These are phyloP conservation scores for Paraphysoderma sedebokerense DNA, from an alignment of 371 early-diverging fungal species.

Conservation along the genomic window DNA sequence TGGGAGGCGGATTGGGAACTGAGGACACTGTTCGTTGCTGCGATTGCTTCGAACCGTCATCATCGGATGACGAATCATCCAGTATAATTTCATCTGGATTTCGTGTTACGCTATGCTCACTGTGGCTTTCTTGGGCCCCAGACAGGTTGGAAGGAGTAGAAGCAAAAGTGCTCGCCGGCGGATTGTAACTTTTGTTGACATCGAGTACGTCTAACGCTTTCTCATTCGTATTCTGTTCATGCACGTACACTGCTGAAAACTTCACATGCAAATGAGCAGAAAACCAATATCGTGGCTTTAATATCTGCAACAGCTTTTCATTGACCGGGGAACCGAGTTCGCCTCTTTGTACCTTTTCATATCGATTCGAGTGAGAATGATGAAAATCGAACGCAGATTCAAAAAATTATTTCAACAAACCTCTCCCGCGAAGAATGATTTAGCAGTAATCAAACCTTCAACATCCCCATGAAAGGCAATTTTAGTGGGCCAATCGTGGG, in stretches of 20 bases:
- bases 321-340: constrained; percentile 55
- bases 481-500: constrained; percentile 93
- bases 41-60: constrained; percentile 2
- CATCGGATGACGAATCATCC: constrained; percentile 11
- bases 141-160: neutral
- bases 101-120: constrained; percentile 5
- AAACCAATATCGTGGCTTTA: constrained; percentile 82
- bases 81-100: constrained; percentile 50
- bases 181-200: constrained; percentile 11
- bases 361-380: neutral
- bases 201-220: constrained; percentile 13
- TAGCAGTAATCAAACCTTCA: constrained; percentile 31
- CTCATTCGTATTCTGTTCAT: constrained; percentile 14
- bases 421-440: constrained; percentile 54
- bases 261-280: constrained; percentile 80
- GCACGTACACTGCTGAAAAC: constrained; percentile 49
- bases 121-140: neutral
- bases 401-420: constrained; percentile 14
- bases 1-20: constrained; percentile 4
- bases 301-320: constrained; percentile 39
- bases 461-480: constrained; percentile 67
- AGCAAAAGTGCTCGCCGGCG: neutral
- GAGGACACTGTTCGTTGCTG: neutral
- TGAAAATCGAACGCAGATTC: neutral
- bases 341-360: too few relatives aligned